Percentiles rank a stretch among this genome's conserved stretches.
These are phyloP conservation scores for Alternaria viburni DNA, from an alignment of 2,329 filamentous ascomycete genomes.

Conservation along the genomic window DNA sequence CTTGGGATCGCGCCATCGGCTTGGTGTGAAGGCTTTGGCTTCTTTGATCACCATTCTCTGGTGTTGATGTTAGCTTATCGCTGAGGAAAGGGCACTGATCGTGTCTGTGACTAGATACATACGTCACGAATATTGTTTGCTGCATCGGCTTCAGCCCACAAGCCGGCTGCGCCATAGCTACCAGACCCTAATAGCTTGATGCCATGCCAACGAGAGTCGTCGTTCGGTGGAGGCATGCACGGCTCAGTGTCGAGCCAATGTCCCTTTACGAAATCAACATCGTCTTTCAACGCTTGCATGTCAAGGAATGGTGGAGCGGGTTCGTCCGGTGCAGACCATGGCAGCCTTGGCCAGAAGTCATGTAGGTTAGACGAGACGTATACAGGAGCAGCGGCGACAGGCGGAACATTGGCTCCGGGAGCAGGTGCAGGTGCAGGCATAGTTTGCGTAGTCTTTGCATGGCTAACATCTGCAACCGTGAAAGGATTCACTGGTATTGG, in stretches of 20 bases:
- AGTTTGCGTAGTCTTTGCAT: neutral
- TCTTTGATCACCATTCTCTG: conserved; percentile 18
- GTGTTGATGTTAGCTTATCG: neutral
- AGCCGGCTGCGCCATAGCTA: neutral
- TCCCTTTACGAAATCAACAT: neutral
- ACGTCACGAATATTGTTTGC: neutral
- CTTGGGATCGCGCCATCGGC: conserved; percentile 1
- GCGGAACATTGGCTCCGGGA: neutral
- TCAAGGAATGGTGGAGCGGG: neutral
- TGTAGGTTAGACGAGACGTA: neutral
- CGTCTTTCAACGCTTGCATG: neutral
- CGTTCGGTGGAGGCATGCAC: neutral
- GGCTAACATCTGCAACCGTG: neutral
- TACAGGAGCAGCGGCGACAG: neutral
- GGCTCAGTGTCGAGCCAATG: neutral
- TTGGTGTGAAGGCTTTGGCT: neutral
- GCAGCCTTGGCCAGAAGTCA: conserved; percentile 1
- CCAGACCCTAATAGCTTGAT: neutral
- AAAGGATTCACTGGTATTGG: neutral
- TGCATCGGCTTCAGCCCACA: neutral
- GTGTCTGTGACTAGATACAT: neutral
- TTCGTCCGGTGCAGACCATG: neutral
- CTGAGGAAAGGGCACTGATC: neutral
- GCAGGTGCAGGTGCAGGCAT: neutral
- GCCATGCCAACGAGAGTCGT: neutral